These are phyloP conservation scores for Neofusicoccum laricinum DNA, from an alignment of 2,329 filamentous ascomycete species.

Conservation along the genomic window DNA sequence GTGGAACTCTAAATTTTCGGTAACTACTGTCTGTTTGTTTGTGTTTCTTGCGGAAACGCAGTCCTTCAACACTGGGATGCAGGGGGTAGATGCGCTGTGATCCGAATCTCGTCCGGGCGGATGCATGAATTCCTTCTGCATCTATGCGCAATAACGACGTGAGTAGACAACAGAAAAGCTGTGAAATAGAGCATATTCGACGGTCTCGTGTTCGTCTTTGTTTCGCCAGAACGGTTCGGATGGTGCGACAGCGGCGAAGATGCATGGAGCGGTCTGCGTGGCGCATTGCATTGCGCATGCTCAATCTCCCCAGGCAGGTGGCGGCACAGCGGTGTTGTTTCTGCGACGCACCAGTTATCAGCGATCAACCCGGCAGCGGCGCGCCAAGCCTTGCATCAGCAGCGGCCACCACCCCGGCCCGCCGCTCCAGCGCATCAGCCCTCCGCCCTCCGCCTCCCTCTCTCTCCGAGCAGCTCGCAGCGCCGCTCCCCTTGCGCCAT, in stretches of 20 bases:
- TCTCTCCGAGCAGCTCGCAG: neutral
- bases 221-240: neutral
- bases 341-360: neutral
- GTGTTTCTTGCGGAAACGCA: neutral
- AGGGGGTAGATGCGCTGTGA: neutral
- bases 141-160: too few species aligned
- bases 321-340: too few species aligned
- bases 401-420: neutral
- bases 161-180: too few species aligned
- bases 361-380: neutral
- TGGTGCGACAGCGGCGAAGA: slow-evolving; percentile 1
- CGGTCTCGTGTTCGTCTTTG: neutral
- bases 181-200: neutral
- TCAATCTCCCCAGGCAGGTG: neutral
- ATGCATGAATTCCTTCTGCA: neutral
- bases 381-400: slow-evolving; percentile 15
- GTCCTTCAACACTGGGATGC: neutral
- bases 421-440: slow-evolving; percentile 12
- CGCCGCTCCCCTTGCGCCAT: neutral
- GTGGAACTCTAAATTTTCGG: neutral
- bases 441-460: neutral
- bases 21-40: neutral
- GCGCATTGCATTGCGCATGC: neutral
- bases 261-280: neutral
- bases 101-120: neutral